A percentile compares a stretch with the other conserved stretches of the same genome.
phyloP scores from a whole-genome alignment of 495 filamentous ascomycete genomes.

The Penicillium lividum region DNA sequence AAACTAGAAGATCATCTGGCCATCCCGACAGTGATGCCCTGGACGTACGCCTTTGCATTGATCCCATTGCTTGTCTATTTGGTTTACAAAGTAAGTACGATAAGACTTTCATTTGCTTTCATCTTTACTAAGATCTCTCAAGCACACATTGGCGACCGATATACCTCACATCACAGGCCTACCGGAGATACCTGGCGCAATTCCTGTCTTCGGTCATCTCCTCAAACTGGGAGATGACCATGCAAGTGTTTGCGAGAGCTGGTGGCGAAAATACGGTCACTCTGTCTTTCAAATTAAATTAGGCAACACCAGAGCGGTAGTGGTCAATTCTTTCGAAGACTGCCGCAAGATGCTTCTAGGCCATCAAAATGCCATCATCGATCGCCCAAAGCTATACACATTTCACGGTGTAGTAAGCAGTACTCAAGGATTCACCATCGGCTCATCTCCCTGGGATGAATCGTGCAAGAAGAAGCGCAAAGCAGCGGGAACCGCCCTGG shows the following conservation, averaged over 20 bases:
- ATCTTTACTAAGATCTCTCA: background rate
- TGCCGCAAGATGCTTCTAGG: conserved; percentile 47
- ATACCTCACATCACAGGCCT: conserved; percentile 50
- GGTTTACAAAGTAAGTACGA: conserved; percentile 16
- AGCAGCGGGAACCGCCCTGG: conserved; percentile 48
- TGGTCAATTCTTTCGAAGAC: conserved; percentile 51
- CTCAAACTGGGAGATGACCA: conserved; percentile 57
- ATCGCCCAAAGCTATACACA: conserved; percentile 49
- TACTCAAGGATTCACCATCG: conserved; percentile 49
- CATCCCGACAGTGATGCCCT: background rate
- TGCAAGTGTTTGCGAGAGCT: conserved; percentile 52
- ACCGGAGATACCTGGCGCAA: conserved; percentile 51
- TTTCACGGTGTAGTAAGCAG: conserved; percentile 51
- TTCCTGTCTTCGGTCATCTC: conserved; percentile 55
- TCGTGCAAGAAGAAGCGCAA: conserved; percentile 54
- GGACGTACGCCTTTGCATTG: conserved; percentile 6
- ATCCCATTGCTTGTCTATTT: conserved; percentile 16
- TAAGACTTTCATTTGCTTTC: background rate
- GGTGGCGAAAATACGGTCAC: conserved; percentile 53
- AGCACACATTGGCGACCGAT: conserved; percentile 37
- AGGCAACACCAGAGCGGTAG: conserved; percentile 52
- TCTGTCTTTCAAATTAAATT: conserved; percentile 57
- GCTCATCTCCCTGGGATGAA: conserved; percentile 52
- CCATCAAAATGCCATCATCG: conserved; percentile 49
- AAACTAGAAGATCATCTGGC: conserved; percentile 8